Percentiles rank a stretch among this genome's conserved stretches.
These are phyloP conservation scores for Filobasidium uniguttulatum DNA, from an alignment of 1,284 basidiomycete species.

Conservation along the genomic window DNA sequence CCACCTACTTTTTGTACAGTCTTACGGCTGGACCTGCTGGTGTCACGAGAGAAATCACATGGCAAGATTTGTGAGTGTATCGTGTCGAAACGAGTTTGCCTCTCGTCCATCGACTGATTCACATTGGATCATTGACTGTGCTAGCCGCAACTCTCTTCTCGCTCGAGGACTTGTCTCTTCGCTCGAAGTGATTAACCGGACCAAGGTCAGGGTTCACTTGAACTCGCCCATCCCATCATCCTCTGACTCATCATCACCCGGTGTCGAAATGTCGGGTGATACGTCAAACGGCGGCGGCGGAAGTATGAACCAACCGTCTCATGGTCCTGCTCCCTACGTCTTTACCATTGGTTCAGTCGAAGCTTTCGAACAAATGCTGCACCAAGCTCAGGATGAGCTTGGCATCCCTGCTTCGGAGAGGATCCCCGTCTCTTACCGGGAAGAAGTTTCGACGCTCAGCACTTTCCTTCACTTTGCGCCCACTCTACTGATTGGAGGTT, in stretches of 20 bases:
- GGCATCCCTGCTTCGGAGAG: conserved; percentile 82
- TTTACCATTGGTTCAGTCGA: conserved; percentile 98
- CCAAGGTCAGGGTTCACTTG: conserved; percentile 49
- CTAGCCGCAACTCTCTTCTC: conserved; percentile 69
- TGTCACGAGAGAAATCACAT: conserved; percentile 73
- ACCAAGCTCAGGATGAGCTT: conserved; percentile 84
- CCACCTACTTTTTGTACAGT: conserved; percentile 29
- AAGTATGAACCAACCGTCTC: conserved; percentile 25
- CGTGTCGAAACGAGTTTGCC: conserved; percentile 10
- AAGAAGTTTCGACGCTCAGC: conserved; percentile 74
- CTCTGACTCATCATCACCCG: too few species aligned
- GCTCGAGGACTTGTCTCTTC: conserved; percentile 94
- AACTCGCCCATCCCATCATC: conserved; percentile 27
- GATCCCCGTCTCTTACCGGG: conserved; percentile 92
- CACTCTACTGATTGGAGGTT: conserved; percentile 76
- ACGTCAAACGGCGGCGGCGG: conserved; percentile 15
- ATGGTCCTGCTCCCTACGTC: conserved; percentile 48
- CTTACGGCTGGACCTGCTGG: conserved; percentile 24
- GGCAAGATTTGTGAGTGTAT: conserved; percentile 91
- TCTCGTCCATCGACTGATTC: neutral
- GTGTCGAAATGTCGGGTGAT: too few species aligned
- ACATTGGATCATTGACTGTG: neutral
- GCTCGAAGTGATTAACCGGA: conserved; percentile 82
- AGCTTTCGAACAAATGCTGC: conserved; percentile 86
- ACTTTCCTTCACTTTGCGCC: conserved; percentile 86